Evolutionary conservation across 2,329 filamentous ascomycete species (phyloP).

Genomic region (Fusarium musae): DNA sequence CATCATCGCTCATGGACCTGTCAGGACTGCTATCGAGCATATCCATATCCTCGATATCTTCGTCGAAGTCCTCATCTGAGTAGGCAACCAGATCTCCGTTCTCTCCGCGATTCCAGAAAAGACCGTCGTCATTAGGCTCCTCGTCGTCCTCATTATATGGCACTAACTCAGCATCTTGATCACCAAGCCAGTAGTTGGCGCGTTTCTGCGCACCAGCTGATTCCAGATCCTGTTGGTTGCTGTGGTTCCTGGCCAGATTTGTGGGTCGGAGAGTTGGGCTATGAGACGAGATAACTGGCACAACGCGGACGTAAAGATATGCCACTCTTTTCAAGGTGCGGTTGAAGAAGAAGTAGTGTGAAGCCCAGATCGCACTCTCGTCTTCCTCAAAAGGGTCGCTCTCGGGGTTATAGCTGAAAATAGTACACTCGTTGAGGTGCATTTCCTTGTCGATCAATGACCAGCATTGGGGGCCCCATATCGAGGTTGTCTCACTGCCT

Average conservation of each 20-base stretch:
- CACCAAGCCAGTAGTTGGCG: constrained; percentile 88
- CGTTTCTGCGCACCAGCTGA: constrained; percentile 69
- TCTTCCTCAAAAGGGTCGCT: constrained; percentile 93
- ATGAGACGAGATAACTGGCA: constrained; percentile 77
- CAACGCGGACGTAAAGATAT: constrained; percentile 91
- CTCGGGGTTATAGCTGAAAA: constrained; percentile 89
- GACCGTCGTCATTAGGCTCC: constrained; percentile 60
- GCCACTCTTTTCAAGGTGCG: constrained; percentile 90
- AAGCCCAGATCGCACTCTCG: constrained; percentile 92
- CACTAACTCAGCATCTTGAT: constrained; percentile 64
- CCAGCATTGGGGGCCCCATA: constrained; percentile 94
- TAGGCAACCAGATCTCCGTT: constrained; percentile 67
- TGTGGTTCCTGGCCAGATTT: constrained; percentile 45
- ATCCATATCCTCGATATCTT: constrained; percentile 57
- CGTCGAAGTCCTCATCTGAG: constrained; percentile 63
- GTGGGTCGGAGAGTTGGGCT: constrained; percentile 61
- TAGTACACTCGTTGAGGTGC: constrained; percentile 86
- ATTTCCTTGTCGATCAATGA: constrained; percentile 93
- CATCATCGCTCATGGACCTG: constrained; percentile 70
- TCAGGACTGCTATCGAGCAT: constrained; percentile 57
- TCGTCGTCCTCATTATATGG: constrained; percentile 60
- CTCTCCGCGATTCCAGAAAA: constrained; percentile 68
- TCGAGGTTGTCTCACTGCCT: constrained; percentile 63
- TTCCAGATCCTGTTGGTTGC: constrained; percentile 44
- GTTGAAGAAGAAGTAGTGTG: constrained; percentile 99